Evolutionary conservation across 2,329 filamentous ascomycete species (phyloP).

Genomic region (Septoria linicola): DNA sequence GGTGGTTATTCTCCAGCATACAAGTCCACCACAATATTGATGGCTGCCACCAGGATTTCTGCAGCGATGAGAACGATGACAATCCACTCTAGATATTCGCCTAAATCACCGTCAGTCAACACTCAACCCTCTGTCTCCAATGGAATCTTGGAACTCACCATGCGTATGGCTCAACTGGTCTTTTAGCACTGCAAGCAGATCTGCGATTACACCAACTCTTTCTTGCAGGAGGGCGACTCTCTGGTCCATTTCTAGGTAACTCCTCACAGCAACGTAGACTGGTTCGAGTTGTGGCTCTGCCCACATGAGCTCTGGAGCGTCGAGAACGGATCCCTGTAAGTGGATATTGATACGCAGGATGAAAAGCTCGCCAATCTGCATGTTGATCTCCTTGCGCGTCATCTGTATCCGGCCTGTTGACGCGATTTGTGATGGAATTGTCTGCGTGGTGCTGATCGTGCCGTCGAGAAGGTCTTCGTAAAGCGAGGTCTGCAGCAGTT

Average conservation of each 20-base stretch:
- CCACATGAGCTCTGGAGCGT: constrained; percentile 98
- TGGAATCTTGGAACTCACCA: constrained; percentile 55
- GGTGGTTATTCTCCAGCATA: constrained; percentile 60
- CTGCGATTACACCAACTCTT: constrained; percentile 86
- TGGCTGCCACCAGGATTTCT: constrained; percentile 79
- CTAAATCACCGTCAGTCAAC: constrained; percentile 26
- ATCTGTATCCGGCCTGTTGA: constrained; percentile 88
- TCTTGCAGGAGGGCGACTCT: constrained; percentile 86
- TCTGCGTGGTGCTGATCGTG: constrained; percentile 89
- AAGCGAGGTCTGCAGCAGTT: constrained; percentile 67
- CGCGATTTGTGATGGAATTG: constrained; percentile 89
- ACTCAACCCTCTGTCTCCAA: constrained; percentile 37
- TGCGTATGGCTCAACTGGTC: constrained; percentile 93
- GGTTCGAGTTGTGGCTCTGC: constrained; percentile 95
- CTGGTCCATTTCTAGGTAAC: constrained; percentile 98
- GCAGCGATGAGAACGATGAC: constrained; percentile 95
- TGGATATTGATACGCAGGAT: constrained; percentile 98
- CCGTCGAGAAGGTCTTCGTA: constrained; percentile 95
- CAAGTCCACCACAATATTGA: constrained; percentile 94
- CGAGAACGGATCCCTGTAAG: constrained; percentile 91
- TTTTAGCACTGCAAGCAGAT: constrained; percentile 87
- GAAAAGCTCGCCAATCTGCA: constrained; percentile 98
- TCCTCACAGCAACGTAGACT: constrained; percentile 90
- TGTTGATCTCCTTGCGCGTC: constrained; percentile 88
- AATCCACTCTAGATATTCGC: constrained; percentile 54